Evolutionary conservation across 352 stramenopile species (phyloP).

Genomic region (Elongisporangium undulatum): DNA sequence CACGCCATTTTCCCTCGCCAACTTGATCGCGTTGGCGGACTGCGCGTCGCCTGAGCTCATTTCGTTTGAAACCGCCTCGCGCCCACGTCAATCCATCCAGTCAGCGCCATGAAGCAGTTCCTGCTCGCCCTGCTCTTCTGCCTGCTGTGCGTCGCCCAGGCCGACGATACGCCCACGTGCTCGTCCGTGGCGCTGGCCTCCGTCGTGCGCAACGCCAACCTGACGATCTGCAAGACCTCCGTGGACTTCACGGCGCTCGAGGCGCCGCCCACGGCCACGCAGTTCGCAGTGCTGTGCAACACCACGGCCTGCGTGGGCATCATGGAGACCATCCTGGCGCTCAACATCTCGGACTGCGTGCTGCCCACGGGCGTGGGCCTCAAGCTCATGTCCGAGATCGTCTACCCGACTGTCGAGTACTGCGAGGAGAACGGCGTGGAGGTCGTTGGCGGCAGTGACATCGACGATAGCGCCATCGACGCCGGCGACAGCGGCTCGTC

Average conservation of each 20-base stretch:
- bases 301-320: conserved; percentile 20
- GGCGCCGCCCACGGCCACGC: conserved; percentile 16
- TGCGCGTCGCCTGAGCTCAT: background rate
- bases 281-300: conserved; percentile 24
- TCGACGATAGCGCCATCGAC: background rate
- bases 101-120: background rate
- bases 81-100: background rate
- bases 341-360: conserved; percentile 31
- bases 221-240: conserved; percentile 8
- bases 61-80: background rate
- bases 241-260: conserved; percentile 14
- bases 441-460: background rate
- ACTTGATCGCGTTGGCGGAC: background rate
- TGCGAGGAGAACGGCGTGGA: conserved; percentile 23
- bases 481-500: background rate
- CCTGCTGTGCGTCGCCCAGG: background rate
- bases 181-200: background rate
- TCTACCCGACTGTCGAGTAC: conserved; percentile 30
- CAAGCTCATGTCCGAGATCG: conserved; percentile 35
- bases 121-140: background rate
- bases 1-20: background rate
- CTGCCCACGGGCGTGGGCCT: conserved; percentile 24
- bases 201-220: background rate
- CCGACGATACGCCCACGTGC: background rate
- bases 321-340: conserved; percentile 26